Evolutionary conservation across 495 filamentous ascomycete species (phyloP), one percentile per base, ranked within the genome.

Genomic region (Penicillium fimorum): DNA sequence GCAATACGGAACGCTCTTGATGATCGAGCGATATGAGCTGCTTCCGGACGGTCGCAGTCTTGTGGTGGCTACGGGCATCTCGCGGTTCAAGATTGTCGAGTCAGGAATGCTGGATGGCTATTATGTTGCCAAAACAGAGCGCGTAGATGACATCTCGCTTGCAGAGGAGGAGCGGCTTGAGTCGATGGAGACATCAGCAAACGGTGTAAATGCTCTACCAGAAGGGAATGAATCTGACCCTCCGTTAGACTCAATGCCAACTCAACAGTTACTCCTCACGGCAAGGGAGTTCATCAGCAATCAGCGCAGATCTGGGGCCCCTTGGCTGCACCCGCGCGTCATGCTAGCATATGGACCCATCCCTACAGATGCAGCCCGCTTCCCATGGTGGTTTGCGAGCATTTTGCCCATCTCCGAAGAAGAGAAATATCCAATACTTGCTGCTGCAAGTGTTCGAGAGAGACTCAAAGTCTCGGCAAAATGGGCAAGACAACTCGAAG

Each of bases 381-480:
- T 96, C 61, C 89, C 91, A 0, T 97, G 90, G 78, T 97, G 92
- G 92, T 88, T 97, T 58, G 91, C 90, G 15, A 88, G 81, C 60
- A 83, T 95, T 47, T 65, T 95, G 10, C 91, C 90, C 15, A 82
- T 92, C 32, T 78, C 79, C 38, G 89, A 91, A 17, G 78, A 85
- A 22, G 87, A 95, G 57, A 93, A 92, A 63, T 95, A 96, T 61
- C 77, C 76, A 9, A 70, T 96, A 20, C 71, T 96, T 27, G 68
- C 73, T 10, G 87, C 86, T 4, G 84, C 71, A 4, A 93, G 86
- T 58, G 91, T 96, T 1, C 74, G 91, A 44, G 88, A 92, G 63
- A 74, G 92, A 57, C 66, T 95, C 20, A 93, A 95, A 73, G 84
- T 94, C 46, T 86, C 86, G 25, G 87, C 85, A 13, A 70, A 70